phyloP scores from a whole-genome alignment of 2,329 filamentous ascomycete genomes.

The Lanzia echinophila region DNA sequence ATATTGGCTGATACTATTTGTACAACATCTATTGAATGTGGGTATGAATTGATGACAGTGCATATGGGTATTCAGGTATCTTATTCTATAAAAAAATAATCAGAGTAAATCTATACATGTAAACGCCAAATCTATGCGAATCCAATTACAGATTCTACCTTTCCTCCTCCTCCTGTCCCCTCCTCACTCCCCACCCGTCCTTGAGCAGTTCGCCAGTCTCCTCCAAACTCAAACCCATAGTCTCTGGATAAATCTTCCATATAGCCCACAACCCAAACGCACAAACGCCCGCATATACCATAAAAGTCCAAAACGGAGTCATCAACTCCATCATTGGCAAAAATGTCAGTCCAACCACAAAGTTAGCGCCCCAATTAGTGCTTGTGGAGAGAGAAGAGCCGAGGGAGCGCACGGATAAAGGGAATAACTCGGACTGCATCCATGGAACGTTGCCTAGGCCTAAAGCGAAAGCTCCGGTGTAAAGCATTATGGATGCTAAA shows the following conservation, averaged over 20 bases:
- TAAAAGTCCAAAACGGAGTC: conserved; percentile 71
- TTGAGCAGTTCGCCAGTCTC: conserved; percentile 67
- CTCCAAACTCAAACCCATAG: conserved; percentile 73
- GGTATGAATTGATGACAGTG: no score
- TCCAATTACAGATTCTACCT: background rate
- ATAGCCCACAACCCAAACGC: conserved; percentile 58
- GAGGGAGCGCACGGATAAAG: conserved; percentile 63
- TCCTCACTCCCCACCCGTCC: conserved; percentile 63
- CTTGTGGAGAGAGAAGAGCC: conserved; percentile 69
- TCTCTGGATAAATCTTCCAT: conserved; percentile 79
- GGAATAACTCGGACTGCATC: conserved; percentile 93
- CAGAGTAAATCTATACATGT: no score
- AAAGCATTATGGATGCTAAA: conserved; percentile 63
- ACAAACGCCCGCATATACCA: conserved; percentile 70
- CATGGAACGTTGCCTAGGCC: conserved; percentile 90
- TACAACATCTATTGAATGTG: no score
- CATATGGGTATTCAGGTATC: no score
- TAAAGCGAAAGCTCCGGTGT: conserved; percentile 78
- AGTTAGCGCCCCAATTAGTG: conserved; percentile 86
- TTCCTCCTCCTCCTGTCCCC: conserved; percentile 31
- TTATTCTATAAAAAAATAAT: no score
- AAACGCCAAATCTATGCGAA: background rate
- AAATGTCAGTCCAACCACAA: conserved; percentile 79
- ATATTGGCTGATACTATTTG: no score
- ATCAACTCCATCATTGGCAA: conserved; percentile 76